These are phyloP conservation scores for Suillus subalutaceus DNA, from an alignment of 768 basidiomycete genomes.

Conservation along the genomic window DNA sequence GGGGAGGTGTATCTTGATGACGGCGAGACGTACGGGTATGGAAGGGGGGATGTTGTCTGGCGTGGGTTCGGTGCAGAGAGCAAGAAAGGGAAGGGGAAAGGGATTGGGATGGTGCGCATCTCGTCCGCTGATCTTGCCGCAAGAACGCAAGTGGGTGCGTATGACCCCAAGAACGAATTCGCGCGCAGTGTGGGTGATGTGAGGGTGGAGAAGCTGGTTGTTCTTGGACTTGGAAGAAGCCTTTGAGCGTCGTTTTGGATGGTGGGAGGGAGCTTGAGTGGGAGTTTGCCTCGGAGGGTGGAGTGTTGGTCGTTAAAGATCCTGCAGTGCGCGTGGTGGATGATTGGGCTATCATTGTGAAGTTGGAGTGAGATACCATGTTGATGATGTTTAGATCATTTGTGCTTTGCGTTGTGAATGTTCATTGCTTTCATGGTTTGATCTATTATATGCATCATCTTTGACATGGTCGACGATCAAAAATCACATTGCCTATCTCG, in stretches of 20 bases:
- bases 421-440: too few relatives aligned
- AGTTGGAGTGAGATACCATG: constrained; percentile 17
- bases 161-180: constrained; percentile 61
- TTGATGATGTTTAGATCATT: not conserved
- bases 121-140: constrained; percentile 54
- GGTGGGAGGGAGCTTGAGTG: constrained; percentile 58
- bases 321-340: constrained; percentile 58
- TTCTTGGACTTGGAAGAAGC: constrained; percentile 73
- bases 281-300: constrained; percentile 64
- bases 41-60: constrained; percentile 83
- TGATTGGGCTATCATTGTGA: constrained; percentile 64
- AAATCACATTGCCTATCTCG: too few relatives aligned
- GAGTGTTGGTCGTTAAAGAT: constrained; percentile 76
- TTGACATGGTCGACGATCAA: too few relatives aligned
- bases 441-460: too few relatives aligned
- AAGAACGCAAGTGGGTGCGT: constrained; percentile 39
- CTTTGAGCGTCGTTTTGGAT: constrained; percentile 59
- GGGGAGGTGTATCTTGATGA: constrained; percentile 97
- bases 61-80: constrained; percentile 69
- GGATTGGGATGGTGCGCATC: constrained; percentile 47
- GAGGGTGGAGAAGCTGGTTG: constrained; percentile 78
- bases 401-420: not conserved
- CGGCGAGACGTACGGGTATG: constrained; percentile 74
- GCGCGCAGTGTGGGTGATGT: constrained; percentile 66
- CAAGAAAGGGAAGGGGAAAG: constrained; percentile 19